These are phyloP conservation scores for Debaryomycetaceae sp. DNA, from an alignment of 1,139 yeast genomes.

Conservation along the genomic window DNA sequence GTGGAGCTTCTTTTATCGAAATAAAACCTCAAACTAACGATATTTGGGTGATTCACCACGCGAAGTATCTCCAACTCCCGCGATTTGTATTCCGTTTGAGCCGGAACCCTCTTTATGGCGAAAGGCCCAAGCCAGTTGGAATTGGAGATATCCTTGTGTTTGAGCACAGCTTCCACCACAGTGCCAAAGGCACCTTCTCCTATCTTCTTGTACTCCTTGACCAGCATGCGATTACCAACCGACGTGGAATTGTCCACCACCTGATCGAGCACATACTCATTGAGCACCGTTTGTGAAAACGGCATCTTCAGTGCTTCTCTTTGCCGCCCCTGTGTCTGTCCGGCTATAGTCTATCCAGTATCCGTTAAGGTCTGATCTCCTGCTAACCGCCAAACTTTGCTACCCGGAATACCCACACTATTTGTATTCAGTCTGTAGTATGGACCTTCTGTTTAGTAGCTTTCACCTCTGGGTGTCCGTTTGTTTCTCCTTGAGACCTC, in stretches of 20 bases:
- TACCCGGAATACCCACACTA: no score
- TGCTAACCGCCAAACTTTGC: no score
- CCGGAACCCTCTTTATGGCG: slow-evolving; percentile 80
- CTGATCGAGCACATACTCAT: slow-evolving; percentile 41
- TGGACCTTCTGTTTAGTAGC: no score
- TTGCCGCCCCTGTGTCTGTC: no score
- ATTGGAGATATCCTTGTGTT: slow-evolving; percentile 21
- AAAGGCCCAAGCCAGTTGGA: slow-evolving; percentile 68
- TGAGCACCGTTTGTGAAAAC: neutral
- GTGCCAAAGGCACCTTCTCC: slow-evolving; percentile 89
- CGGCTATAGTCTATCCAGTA: no score
- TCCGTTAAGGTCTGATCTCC: no score
- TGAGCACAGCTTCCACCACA: slow-evolving; percentile 68
- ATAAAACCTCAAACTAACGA: slow-evolving; percentile 61
- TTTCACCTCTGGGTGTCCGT: neutral
- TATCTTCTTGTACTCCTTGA: slow-evolving; percentile 66
- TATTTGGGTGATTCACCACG: slow-evolving; percentile 74
- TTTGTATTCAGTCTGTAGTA: no score
- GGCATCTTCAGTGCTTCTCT: neutral
- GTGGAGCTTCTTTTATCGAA: slow-evolving; percentile 62
- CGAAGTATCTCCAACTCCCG: slow-evolving; percentile 74
- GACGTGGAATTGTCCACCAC: slow-evolving; percentile 61
- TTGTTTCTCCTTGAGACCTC: neutral
- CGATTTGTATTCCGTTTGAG: slow-evolving; percentile 79
- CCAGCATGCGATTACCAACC: slow-evolving; percentile 56